Evolutionary conservation across 148 eudicot species (phyloP).

Genomic region (Rhododendron williamsianum): DNA sequence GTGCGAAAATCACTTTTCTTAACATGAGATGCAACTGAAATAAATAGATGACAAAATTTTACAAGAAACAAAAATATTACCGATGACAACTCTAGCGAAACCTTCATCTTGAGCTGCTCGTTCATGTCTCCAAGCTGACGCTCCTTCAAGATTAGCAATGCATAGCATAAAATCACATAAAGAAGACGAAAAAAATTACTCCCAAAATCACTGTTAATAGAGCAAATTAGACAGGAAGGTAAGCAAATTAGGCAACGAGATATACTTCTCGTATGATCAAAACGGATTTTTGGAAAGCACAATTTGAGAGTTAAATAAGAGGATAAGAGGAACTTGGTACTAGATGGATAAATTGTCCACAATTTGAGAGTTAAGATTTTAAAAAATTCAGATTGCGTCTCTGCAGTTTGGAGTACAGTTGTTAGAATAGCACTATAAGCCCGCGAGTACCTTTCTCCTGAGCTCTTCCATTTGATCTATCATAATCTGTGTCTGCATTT

Average conservation of each 20-base stretch:
- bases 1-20: neutral
- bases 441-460: conserved; percentile 55
- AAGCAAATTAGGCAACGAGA: neutral
- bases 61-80: conserved; percentile 12
- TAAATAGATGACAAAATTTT: neutral
- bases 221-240: neutral
- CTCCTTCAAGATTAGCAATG: conserved; percentile 39
- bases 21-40: neutral
- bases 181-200: neutral
- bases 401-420: neutral
- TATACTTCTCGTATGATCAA: neutral
- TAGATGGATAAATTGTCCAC: neutral
- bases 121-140: conserved; percentile 89
- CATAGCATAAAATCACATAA: neutral
- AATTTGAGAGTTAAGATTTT: neutral
- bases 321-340: neutral
- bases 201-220: neutral
- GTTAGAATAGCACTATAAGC: neutral
- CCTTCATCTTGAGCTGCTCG: conserved; percentile 84
- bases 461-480: conserved; percentile 84
- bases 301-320: too few relatives aligned
- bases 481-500: conserved; percentile 65
- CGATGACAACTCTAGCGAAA: conserved; percentile 44
- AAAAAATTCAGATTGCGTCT: neutral
- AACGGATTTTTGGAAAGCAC: neutral